Evolutionary conservation across 441 rosid species (phyloP).

Genomic region (Erodium trifolium): DNA sequence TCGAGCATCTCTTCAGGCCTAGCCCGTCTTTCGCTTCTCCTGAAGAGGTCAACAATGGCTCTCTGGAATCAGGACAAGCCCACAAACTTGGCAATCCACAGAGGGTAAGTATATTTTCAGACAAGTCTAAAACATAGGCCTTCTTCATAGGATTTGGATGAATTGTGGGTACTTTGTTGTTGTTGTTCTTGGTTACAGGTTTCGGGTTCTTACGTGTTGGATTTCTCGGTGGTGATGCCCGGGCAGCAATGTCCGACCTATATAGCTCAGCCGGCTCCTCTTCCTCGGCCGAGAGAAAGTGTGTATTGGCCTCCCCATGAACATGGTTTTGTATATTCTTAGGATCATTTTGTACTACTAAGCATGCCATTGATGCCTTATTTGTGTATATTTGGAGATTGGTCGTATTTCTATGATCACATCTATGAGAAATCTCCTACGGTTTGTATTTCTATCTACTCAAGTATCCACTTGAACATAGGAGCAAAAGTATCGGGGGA

Average conservation of each 20-base stretch:
- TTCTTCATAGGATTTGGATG: not conserved
- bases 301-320: conserved; percentile 55
- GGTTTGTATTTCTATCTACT: no score
- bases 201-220: conserved; percentile 31
- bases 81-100: conserved; percentile 33
- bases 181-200: conserved; percentile 33
- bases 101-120: conserved; percentile 30
- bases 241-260: conserved; percentile 66
- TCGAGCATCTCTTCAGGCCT: conserved; percentile 41
- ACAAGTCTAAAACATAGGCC: not conserved
- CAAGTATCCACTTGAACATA: no score
- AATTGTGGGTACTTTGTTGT: not conserved
- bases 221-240: conserved; percentile 85
- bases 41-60: conserved; percentile 22
- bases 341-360: conserved; percentile 11
- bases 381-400: no score
- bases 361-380: no score
- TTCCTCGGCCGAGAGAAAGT: conserved; percentile 71
- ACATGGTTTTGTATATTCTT: conserved; percentile 30
- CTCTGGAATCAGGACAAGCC: conserved; percentile 24
- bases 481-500: no score
- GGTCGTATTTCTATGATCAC: no score
- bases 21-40: conserved; percentile 12
- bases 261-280: conserved; percentile 84
- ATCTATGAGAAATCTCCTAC: no score